Conservation (phyloP, 495 filamentous ascomycete genomes). For the Aspergillus cavernicola region DNA sequence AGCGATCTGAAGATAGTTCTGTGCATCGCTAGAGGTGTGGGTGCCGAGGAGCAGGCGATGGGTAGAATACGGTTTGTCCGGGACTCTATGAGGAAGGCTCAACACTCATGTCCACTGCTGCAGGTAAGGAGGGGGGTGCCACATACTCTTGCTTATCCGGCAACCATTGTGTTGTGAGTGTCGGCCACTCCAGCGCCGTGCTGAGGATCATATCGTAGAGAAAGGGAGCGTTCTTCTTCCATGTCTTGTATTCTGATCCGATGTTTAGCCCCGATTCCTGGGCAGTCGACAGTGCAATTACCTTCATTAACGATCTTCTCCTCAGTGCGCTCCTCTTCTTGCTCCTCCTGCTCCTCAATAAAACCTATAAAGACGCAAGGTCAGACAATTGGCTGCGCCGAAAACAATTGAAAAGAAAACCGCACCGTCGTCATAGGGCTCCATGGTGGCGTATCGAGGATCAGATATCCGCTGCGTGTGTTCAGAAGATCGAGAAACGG, state of each 20-base stretch:
- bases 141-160: conserved; percentile 85
- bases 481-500: not conserved
- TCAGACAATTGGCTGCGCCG: conserved; percentile 15
- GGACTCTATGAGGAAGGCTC: conserved; percentile 46
- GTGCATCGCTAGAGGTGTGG: conserved; percentile 81
- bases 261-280: conserved; percentile 9
- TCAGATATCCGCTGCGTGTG: not conserved
- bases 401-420: conserved; percentile 3
- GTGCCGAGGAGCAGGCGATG: conserved; percentile 93
- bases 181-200: conserved; percentile 96
- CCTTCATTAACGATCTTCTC: conserved; percentile 94
- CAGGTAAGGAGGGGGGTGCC: not conserved
- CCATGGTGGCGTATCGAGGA: conserved; percentile 24
- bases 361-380: conserved; percentile 20
- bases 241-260: conserved; percentile 89
- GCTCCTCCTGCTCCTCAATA: conserved; percentile 49
- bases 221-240: conserved; percentile 99
- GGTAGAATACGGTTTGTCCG: conserved; percentile 80
- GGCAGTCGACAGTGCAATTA: conserved; percentile 27
- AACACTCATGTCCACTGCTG: not conserved
- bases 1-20: conserved; percentile 93
- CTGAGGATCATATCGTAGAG: conserved; percentile 96
- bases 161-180: conserved; percentile 95
- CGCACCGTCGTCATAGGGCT: conserved; percentile 40
- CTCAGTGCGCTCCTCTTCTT: conserved; percentile 69